Evolutionary conservation across 805 yeast genomes (phyloP), one percentile per base, ranked within the genome.

Genomic region (Starmerella roubikii): DNA sequence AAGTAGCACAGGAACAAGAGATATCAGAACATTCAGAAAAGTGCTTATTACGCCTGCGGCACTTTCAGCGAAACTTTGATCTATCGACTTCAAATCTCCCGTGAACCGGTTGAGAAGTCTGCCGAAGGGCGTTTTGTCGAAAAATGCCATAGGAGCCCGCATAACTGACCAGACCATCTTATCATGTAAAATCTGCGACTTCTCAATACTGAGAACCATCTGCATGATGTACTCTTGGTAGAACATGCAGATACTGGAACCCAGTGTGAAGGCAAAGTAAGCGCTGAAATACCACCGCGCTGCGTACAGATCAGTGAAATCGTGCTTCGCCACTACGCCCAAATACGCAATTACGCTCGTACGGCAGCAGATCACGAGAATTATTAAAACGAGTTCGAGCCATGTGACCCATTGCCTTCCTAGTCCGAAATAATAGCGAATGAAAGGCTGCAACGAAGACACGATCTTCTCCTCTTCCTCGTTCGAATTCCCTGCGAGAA

Each of bases 71-170:
- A 64, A 48, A 74, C 71, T 62, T 50, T 78, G 86, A 61, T 86
- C 97, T 46, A 86, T 71, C 54, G 78, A 81, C 58, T 78, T 76
- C 35, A 86, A 70, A 66, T 86, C 97, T 53, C 74, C 81, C 0
- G 95, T 81, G 54, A 86, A 86, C 56, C 95, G 68, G 62, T 85
- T 86, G 58, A 84, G 67, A 40, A 86, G 73, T 59, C 94, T 68
- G 23, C 97, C 97, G 47, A 85, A 74, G 35, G 96, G 95, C 0
- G 95, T 86, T 1, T 93, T 81, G 59, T 86, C 97, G 54, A 86
- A 86, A 54, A 85, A 86, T 27, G 78, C 67, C 95, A 86, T 84
- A 44, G 95, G 95, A 0, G 94, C 85, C 47, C 84, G 68, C 41
- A 85, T 58, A 6, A 85, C 86, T 37, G 68, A 55, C 15, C 60